Base-by-base conservation (phyloP, 2,329 filamentous ascomycete genomes). In the Aspergillus sp. region DNA sequence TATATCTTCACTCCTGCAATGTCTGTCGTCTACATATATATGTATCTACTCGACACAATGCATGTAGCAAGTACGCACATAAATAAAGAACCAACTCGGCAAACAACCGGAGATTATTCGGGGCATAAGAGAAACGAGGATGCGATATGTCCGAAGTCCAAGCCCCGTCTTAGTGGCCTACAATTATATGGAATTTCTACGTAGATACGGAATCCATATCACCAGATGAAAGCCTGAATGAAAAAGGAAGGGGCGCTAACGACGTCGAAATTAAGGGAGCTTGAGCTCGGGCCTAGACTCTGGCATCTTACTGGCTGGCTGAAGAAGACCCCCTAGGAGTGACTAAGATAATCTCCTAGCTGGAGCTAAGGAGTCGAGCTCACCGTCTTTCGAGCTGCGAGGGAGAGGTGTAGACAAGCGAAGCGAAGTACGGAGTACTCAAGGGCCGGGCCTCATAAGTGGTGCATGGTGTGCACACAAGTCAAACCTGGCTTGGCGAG, bases 31-130 rank as follows among this genome's bases (percentile, higher is more conserved):
- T 7, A 22, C 3, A 28, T 49, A 49, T 49, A 49, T 49, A 48
- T 48, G 19, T 19, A 19, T 13, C 15, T 38, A 13, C 3, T 41
- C 34, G 2, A 13, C 15, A 41, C 34, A 15, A 41, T 5, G 34
- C 34, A 41, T 15, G 11, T 28, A 30, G 30, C 8, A 31, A n/a
- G 15, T 4, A 19, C 19, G 30, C 4, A 17, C 31, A 17, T 23
- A 34, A 25, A 22, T 19, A 9, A n/a, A 17, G 28, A 38, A n/a
- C 7, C 19, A 19, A 11, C 43, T n/a, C 23, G 25, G 28, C 34
- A 22, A 25, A 25, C 22, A 19, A 30, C 11, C 53, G 53, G 53
- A 54, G 53, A 54, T 43, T 46, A 38, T 54, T 38, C 53, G 53
- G 53, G 25, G 25, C 46, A 43, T 28, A 28, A 7, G 25, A 28